phyloP scores from a whole-genome alignment of 371 early-diverging fungal genomes.

The Mucor plumbeus region DNA sequence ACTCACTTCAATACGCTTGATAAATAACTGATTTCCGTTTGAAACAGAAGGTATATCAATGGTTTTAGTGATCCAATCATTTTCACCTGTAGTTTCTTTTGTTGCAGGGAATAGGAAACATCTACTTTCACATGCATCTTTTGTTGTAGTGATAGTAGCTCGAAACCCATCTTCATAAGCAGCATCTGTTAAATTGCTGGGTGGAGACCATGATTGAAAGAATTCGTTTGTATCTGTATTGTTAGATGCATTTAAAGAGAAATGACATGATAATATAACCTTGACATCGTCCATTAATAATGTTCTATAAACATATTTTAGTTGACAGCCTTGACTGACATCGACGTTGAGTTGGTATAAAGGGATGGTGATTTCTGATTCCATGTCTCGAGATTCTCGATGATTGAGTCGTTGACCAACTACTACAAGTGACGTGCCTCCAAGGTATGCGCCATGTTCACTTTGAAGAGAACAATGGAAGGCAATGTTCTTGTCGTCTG shows the following conservation, averaged over 20 bases:
- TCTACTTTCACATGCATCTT: neutral
- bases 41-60: constrained; percentile 11
- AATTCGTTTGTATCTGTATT: neutral
- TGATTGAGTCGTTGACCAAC: constrained; percentile 14
- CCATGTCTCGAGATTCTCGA: constrained; percentile 16
- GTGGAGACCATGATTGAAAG: neutral
- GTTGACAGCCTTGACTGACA: constrained; percentile 17
- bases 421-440: constrained; percentile 22
- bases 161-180: constrained; percentile 16
- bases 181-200: neutral
- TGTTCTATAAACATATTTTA: constrained; percentile 15
- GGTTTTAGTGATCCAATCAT: constrained; percentile 24
- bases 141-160: neutral
- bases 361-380: constrained; percentile 23
- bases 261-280: constrained; percentile 18
- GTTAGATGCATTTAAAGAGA: neutral
- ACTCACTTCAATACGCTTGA: constrained; percentile 14
- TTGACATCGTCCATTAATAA: constrained; percentile 12
- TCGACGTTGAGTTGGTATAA: constrained; percentile 20
- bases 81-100: constrained; percentile 9
- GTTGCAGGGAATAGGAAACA: constrained; percentile 18
- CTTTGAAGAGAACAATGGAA: constrained; percentile 13
- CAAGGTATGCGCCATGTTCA: constrained; percentile 18
- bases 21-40: neutral
- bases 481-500: constrained; percentile 2